Evolutionary conservation across 176 grass and related monocot species (phyloP), one percentile per base, ranked within the genome.

Genomic region (Areca catechu): DNA sequence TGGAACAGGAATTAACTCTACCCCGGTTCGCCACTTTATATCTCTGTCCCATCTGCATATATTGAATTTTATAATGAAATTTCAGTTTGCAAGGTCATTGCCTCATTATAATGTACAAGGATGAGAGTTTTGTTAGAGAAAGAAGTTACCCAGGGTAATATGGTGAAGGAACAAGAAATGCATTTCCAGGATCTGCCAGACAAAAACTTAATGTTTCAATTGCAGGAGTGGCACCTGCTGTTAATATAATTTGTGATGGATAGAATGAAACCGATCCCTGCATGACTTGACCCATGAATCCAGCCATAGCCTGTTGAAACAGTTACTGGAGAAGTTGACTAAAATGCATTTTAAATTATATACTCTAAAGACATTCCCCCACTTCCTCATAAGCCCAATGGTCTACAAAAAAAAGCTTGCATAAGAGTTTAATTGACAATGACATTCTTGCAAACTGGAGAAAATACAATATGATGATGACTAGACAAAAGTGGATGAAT

Each of bases 101-200:
- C 25, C 25, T 27, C 25, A 27, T 27, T 3, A 27, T 27, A 3
- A 27, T 27, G 25, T 27, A 25, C 17, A 7, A 72, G 29, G 22
- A 48, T 51, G 9, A 37, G 18, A 29, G 16, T 27, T 20, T 10
- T 6, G 20, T 24, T 1, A 62, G 62, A 56, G 24, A 66, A 17
- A 25, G 49, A 56, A n/a, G n/a, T 57, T 79, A 98, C 93, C 93
- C 93, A 51, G 93, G 93, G 56, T 98, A 98, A 77, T 98, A 98
- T 54, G 93, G 93, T 75, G 93, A 98, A 30, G 93, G 93, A 57
- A 92, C 93, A 70, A 98, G 87, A 80, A 98, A 88, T 74, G 87
- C 93, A 82, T 98, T 98, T 85, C 93, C 87, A 49, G 72, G 66
- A 73, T 98, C 93, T 82, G 87, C 93, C 57, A 98, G 19, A 76